Evolutionary conservation across 2,329 filamentous ascomycete genomes (phyloP), one percentile per base, ranked within the genome.

Genomic region (Colletotrichum theobromicola): DNA sequence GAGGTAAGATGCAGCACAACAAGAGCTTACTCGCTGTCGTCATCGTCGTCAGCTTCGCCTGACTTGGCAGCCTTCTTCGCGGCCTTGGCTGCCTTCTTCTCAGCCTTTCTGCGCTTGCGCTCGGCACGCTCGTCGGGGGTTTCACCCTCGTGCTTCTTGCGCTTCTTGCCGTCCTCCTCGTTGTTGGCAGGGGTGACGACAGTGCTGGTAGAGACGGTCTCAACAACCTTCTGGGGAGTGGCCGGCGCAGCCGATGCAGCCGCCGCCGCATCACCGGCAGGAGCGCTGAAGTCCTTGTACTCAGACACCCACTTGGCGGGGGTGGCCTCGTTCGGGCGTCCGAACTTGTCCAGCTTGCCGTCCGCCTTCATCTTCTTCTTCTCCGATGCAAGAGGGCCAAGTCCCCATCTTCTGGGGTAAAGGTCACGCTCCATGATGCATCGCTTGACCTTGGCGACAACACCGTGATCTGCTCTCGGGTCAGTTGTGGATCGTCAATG

Each of bases 281-380:
- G 84, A 18, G 89, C 87, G 53, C 90, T 90, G 88, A 93, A 98
- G 88, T 98, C 97, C 86, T 95, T 96, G 90, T 99, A 99, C 78
- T 94, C 94, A 46, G 91, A 87, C 79, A 94, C 95, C 97, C 97
- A 99, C 87, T 97, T 95, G 80, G 95, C 92, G 30, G 97, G 97
- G 7, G 97, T 99, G 77, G 93, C 92, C 84, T 98, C 96, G 85
- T 98, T 99, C 80, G 94, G 86, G 74, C 96, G 93, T 79, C 97
- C 97, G 80, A 92, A 98, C 93, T 99, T 99, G 89, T 99, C 97
- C 75, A 99, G 93, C 88, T 98, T 98, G 85, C 97, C 97, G 79
- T 95, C 94, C 67, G 96, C 95, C 92, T 98, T 98, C 89, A 99
- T 93, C 92, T 98, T 98, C 94, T 99, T 99, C 93, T 99, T 99